phyloP scores from a whole-genome alignment of 768 basidiomycete species.

The Pholiota conissans region DNA sequence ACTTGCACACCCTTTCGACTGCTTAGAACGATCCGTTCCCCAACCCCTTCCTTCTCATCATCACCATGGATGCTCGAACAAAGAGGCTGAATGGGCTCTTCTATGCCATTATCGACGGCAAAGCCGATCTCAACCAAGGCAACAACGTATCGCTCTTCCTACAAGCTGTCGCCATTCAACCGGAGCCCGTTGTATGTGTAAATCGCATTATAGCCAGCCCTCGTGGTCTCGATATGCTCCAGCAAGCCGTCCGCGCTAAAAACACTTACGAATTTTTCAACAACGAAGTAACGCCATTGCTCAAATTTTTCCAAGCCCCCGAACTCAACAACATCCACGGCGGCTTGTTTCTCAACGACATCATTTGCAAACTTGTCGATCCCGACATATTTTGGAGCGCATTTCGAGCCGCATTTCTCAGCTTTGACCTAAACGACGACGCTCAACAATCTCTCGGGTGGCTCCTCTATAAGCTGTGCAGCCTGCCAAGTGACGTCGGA shows the following conservation, averaged over 20 bases:
- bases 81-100: conserved; percentile 8
- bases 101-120: conserved; percentile 4
- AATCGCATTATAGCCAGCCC: conserved; percentile 34
- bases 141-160: conserved; percentile 40
- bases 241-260: conserved; percentile 41
- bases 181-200: conserved; percentile 37
- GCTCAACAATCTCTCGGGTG: conserved; percentile 42
- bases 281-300: conserved; percentile 33
- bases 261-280: conserved; percentile 41
- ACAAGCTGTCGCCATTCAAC: conserved; percentile 42
- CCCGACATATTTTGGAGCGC: conserved; percentile 53
- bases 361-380: conserved; percentile 43
- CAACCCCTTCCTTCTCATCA: neutral
- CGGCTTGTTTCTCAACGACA: conserved; percentile 39
- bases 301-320: conserved; percentile 37
- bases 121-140: conserved; percentile 19
- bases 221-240: conserved; percentile 37
- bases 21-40: neutral
- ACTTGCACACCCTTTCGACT: neutral
- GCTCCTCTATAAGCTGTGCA: conserved; percentile 51
- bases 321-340: conserved; percentile 36
- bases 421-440: conserved; percentile 28
- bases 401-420: conserved; percentile 35
- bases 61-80: conserved; percentile 6
- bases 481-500: conserved; percentile 33